These are phyloP conservation scores for Brachypodium distachyon DNA, from an alignment of 202 grass and related monocot genomes.

Conservation along the genomic window DNA sequence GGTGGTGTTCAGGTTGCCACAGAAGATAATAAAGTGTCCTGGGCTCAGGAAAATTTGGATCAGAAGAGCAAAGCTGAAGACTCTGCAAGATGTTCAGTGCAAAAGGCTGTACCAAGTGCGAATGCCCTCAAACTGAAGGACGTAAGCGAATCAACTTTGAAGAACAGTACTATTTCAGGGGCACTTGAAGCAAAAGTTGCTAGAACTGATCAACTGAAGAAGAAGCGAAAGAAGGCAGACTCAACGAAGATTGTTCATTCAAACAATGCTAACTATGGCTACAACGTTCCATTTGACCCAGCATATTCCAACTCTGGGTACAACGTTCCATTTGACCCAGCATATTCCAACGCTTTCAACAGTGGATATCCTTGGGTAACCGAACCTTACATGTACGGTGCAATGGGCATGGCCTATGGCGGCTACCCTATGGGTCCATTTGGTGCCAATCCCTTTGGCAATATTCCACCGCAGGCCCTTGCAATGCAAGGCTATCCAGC, in stretches of 20 bases:
- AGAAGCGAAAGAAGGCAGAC: slow-evolving; percentile 47
- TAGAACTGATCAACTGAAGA: slow-evolving; percentile 33
- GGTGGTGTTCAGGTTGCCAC: background rate
- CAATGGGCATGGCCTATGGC: slow-evolving; percentile 27
- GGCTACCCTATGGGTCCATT: slow-evolving; percentile 31
- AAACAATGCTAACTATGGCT: slow-evolving; percentile 29
- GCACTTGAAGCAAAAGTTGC: background rate
- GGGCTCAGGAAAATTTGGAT: background rate
- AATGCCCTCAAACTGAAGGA: slow-evolving; percentile 12
- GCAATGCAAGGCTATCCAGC: slow-evolving; percentile 29
- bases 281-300: slow-evolving; percentile 15
- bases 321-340: slow-evolving; percentile 22
- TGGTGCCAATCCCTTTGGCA: slow-evolving; percentile 1
- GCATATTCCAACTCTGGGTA: slow-evolving; percentile 30
- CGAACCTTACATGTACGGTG: slow-evolving; percentile 41
- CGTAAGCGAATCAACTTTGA: slow-evolving; percentile 17
- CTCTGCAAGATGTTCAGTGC: slow-evolving; percentile 10
- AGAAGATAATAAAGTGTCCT: background rate
- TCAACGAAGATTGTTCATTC: slow-evolving; percentile 8
- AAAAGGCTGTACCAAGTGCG: slow-evolving; percentile 18
- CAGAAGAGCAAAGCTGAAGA: slow-evolving; percentile 20
- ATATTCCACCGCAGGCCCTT: slow-evolving; percentile 11
- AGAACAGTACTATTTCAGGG: background rate
- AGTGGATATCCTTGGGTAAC: slow-evolving; percentile 28
- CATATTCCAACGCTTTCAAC: slow-evolving; percentile 38